These are phyloP conservation scores for Ramaria sp. DNA, from an alignment of 768 basidiomycete genomes.

Conservation along the genomic window DNA sequence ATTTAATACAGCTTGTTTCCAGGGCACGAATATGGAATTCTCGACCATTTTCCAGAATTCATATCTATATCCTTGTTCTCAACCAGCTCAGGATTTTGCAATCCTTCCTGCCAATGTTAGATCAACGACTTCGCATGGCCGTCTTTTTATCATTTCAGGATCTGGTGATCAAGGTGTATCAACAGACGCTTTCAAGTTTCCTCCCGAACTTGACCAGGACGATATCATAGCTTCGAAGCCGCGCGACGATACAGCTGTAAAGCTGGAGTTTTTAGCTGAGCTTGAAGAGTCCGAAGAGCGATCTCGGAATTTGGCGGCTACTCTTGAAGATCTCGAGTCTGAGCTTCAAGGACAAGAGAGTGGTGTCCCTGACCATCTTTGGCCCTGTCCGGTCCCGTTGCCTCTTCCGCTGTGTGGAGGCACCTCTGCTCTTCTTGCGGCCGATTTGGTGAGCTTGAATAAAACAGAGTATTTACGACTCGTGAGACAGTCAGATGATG, in stretches of 20 bases:
- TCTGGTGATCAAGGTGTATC: conserved; percentile 35
- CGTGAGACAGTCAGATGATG: conserved; percentile 26
- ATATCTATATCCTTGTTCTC: conserved; percentile 47
- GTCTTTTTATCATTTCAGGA: conserved; percentile 53
- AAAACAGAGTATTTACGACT: conserved; percentile 36
- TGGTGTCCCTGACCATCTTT: conserved; percentile 24
- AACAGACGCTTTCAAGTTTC: conserved; percentile 59
- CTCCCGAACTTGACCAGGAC: conserved; percentile 34
- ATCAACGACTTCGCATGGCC: conserved; percentile 58
- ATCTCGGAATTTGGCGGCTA: neutral
- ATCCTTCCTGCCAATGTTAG: conserved; percentile 62
- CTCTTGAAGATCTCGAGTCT: conserved; percentile 15
- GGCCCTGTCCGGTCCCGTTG: conserved; percentile 24
- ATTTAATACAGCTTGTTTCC: conserved; percentile 41
- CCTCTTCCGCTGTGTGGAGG: conserved; percentile 29
- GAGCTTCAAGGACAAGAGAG: conserved; percentile 32
- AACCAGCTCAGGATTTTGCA: conserved; percentile 66
- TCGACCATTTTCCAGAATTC: conserved; percentile 26
- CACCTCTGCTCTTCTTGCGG: conserved; percentile 28
- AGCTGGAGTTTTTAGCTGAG: conserved; percentile 1
- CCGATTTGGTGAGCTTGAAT: conserved; percentile 35
- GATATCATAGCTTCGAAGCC: neutral
- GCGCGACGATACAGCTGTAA: neutral
- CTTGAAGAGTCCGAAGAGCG: conserved; percentile 17
- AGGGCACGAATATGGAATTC: conserved; percentile 36